A percentile compares a stretch with the other conserved stretches of the same genome.
Evolutionary conservation across 495 filamentous ascomycete species (phyloP).

Genomic region (Terfezia claveryi): DNA sequence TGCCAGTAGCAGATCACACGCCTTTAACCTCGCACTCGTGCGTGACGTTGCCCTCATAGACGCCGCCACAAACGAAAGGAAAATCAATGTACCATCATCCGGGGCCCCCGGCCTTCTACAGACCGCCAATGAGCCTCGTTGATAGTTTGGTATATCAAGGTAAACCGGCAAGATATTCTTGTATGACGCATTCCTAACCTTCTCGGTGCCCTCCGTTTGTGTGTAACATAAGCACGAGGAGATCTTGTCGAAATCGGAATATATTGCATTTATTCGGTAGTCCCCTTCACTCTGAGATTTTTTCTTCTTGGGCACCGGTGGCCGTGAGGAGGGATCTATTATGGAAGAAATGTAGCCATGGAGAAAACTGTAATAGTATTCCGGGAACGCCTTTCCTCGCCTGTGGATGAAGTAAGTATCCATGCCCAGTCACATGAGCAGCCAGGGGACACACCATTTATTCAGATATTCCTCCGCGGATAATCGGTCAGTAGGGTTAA

Average conservation of each 20-base stretch:
- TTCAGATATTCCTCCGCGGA: conserved; percentile 89
- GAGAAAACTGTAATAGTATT: conserved; percentile 90
- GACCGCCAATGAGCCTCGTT: conserved; percentile 31
- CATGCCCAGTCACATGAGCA: neutral
- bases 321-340: conserved; percentile 53
- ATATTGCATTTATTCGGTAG: conserved; percentile 79
- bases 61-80: conserved; percentile 67
- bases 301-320: conserved; percentile 3
- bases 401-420: neutral
- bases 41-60: conserved; percentile 75
- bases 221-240: conserved; percentile 70
- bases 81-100: conserved; percentile 85
- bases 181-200: conserved; percentile 7
- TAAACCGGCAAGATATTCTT: conserved; percentile 45
- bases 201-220: conserved; percentile 15
- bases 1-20: conserved; percentile 79
- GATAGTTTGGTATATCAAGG: conserved; percentile 69
- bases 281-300: conserved; percentile 32
- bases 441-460: conserved; percentile 33
- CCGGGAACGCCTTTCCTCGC: conserved; percentile 70
- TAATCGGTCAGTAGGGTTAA: conserved; percentile 74
- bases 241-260: conserved; percentile 92
- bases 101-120: conserved; percentile 24
- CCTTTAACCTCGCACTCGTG: conserved; percentile 65
- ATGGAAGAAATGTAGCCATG: conserved; percentile 94